Base-by-base conservation (phyloP, 805 yeast species). In the Barnettozyma populi region DNA sequence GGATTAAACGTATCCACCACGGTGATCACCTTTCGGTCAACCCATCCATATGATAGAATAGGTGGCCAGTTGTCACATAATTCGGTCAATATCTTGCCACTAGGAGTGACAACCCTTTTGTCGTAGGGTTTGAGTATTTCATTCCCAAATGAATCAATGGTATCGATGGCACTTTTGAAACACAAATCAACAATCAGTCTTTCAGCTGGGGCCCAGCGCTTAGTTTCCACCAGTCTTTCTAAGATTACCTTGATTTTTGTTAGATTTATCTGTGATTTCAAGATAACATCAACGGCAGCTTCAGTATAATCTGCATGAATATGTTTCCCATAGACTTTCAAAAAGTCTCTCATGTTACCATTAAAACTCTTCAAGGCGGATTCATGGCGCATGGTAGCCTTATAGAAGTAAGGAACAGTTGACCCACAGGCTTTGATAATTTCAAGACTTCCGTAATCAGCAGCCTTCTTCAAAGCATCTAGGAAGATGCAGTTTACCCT, bases 331-430 rank as follows among this genome's bases (percentile, higher is more conserved):
- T 76, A 62, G 24, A 67, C 68, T 3, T 61, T 57, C 7, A 73
- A 57, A 48, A 81, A 75, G 3, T 63, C 65, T 23, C 68, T 70
- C 20, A 80, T 66, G 34, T 70, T 73, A 16, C 66, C 55, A 16
- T 74, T 67, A 55, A 88, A 88, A 45, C 75, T 73, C 53, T 80
- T 82, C 10, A 94, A 78, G 18, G 96, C 96, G 8, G 97, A 96
- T 65, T 90, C 96, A 65, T 92, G 97, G 48, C 97, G 74, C 73
- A 90, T 87, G 57, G 86, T 87, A 0, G 97, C 96, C 60, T 90
- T 87, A 68, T 87, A 92, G 63, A 90, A 92, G 63, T 88, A 89
- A 0, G 97, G 97, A 14, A 92, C 74, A 0, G 94, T 82, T 44
- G 80, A 75, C 4, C 90, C 94, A 60, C 95, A 78, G 0, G 92